Conservation (phyloP, 228 moss, liverwort and hornwort genomes). For the Sphagnum fallax region DNA sequence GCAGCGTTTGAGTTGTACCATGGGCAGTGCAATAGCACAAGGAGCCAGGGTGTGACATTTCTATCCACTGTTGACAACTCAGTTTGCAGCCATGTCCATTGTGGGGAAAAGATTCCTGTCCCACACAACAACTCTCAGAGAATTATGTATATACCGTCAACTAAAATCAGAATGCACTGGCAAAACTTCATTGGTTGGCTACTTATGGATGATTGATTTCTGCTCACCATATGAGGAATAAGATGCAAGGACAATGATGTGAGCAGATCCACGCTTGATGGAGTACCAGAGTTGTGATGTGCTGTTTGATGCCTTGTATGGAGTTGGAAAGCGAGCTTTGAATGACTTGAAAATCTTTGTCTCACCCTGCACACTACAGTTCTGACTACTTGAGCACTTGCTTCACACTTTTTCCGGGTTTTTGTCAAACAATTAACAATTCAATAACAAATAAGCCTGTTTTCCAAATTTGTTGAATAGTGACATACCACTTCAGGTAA, state of each 20-base stretch:
- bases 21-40: conserved; percentile 77
- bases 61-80: conserved; percentile 46
- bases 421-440: not conserved
- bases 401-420: not conserved
- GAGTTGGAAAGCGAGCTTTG: conserved; percentile 65
- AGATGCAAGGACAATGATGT: conserved; percentile 78
- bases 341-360: conserved; percentile 62
- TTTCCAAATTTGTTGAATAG: too few species aligned
- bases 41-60: conserved; percentile 79
- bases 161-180: too few species aligned
- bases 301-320: conserved; percentile 52
- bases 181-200: too few species aligned
- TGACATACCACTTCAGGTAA: conserved; percentile 34
- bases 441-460: too few species aligned
- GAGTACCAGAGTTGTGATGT: conserved; percentile 61
- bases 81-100: conserved; percentile 34
- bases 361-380: conserved; percentile 41
- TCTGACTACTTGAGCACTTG: not conserved
- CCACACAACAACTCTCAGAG: not conserved
- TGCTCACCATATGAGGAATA: conserved; percentile 73
- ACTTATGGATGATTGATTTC: too few species aligned
- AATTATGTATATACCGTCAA: not conserved
- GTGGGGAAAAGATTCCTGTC: conserved; percentile 81
- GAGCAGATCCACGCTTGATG: conserved; percentile 76
- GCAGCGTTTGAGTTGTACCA: conserved; percentile 87